A percentile compares a stretch with the other conserved stretches of the same genome.
Evolutionary conservation across 140 eudicot species (phyloP).

Genomic region (Erigeron philadelphicus): DNA sequence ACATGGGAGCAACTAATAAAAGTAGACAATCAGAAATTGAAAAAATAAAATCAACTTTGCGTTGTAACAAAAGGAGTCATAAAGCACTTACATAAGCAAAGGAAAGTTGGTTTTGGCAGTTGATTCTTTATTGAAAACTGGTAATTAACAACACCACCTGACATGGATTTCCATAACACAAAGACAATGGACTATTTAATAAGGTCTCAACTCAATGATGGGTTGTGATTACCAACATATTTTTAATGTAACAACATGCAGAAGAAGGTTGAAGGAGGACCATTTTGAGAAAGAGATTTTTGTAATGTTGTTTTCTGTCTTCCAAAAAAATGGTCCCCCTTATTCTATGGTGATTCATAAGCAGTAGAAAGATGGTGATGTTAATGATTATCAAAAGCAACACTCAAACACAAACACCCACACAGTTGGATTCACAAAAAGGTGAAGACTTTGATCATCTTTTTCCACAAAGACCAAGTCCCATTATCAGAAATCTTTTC

Average conservation of each 20-base stretch:
- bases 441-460: constrained; percentile 4
- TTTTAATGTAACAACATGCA: constrained; percentile 19
- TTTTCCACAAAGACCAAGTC: constrained; percentile 16
- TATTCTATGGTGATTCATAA: neutral
- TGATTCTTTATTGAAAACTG: constrained; percentile 17
- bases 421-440: neutral
- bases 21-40: neutral
- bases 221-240: constrained; percentile 13
- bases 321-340: constrained; percentile 29
- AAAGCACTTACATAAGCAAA: constrained; percentile 16
- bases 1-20: constrained; percentile 31
- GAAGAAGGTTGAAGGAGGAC: constrained; percentile 27
- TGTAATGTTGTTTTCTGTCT: constrained; percentile 26
- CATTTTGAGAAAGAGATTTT: constrained; percentile 29
- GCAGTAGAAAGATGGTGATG: constrained; percentile 33
- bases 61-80: neutral
- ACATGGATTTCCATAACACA: constrained; percentile 17
- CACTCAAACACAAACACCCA: neutral
- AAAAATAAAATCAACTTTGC: constrained; percentile 11
- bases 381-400: constrained; percentile 23
- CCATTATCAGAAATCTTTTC: constrained; percentile 9
- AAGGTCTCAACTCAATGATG: constrained; percentile 11
- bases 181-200: neutral
- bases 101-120: neutral
- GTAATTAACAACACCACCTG: constrained; percentile 12